Evolutionary conservation across 208 protist species (phyloP).

Genomic region (Wallacemonas sp.): DNA sequence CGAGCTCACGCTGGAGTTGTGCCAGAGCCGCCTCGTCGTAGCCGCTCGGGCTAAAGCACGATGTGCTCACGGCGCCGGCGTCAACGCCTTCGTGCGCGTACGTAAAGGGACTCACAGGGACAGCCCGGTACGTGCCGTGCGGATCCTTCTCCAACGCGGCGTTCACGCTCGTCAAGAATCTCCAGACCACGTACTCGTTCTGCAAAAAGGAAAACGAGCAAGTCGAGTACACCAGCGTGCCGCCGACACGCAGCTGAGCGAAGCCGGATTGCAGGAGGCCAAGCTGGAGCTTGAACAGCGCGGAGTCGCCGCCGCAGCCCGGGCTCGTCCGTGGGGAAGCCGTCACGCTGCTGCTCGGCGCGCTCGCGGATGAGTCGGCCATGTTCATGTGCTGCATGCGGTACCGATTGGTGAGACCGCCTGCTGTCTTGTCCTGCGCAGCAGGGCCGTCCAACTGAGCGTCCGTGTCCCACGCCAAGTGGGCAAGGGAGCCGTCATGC

Average conservation of each 20-base stretch:
- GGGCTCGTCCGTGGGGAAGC: no score
- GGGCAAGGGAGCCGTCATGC: conserved; percentile 86
- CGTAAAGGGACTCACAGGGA: conserved; percentile 16
- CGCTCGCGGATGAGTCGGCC: no score
- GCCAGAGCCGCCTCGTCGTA: not conserved
- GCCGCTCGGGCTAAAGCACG: not conserved
- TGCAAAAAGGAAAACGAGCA: conserved; percentile 92
- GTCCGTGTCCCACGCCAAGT: conserved; percentile 41
- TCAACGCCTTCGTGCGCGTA: conserved; percentile 40
- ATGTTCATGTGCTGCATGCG: conserved; percentile 72
- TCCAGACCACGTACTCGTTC: conserved; percentile 87
- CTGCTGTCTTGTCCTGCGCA: not conserved
- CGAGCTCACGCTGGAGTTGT: conserved; percentile 26
- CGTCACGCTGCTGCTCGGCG: no score
- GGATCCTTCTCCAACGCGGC: not conserved
- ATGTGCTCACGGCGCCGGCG: not conserved
- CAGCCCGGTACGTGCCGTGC: not conserved
- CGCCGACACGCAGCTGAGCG: conserved; percentile 65
- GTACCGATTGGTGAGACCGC: conserved; percentile 59
- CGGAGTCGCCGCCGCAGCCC: no score
- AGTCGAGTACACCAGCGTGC: conserved; percentile 93
- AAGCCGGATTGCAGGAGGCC: conserved; percentile 77
- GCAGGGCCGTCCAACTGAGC: not conserved
- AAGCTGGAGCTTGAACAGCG: conserved; percentile 60
- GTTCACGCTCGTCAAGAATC: conserved; percentile 53